Evolutionary conservation across 805 yeast species (phyloP), one percentile per base, ranked within the genome.

Genomic region (Candida succiphila): DNA sequence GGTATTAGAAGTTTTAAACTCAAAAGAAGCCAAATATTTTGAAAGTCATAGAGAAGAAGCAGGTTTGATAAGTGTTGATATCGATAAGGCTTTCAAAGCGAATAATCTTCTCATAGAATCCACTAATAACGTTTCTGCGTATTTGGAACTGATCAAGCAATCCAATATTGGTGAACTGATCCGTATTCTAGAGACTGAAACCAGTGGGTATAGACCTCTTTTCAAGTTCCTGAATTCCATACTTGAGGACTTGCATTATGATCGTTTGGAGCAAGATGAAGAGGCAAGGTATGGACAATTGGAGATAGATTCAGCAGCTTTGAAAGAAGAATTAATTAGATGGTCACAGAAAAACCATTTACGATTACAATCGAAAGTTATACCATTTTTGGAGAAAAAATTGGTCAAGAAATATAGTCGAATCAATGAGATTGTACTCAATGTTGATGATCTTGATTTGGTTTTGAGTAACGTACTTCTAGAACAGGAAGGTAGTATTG

Each of bases 341-440:
- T 57, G 62, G 63, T 42, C 60, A 2, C 60, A 56, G 38, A 29
- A 34, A 7, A 48, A 61, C 3, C 64, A 59, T 43, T 44, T 49
- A 30, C 61, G 56, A 35, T 37, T 59, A 24, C 64, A 59, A 35
- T 43, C 58, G 1, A 45, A 45, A 16, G 47, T 58, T 12, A 40
- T 41, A 1, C 61, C 60, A 7, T 56, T 48, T 29, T 34, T 54
- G 26, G 47, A 54, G 3, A 38, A 47, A 18, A 38, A 43, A 3
- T 35, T 56, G 5, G 38, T 56, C 18, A 43, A 42, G 14, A 44
- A 49, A 22, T 54, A 52, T 31, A 43, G 53, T 17, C 47, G 47
- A 23, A 40, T 59, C 4, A 44, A 50, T 17, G 53, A 49, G 37
- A 37, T 57, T n/a, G 24, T 58, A 18, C 41, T 49, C 25, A 54